Evolutionary conservation across 2,329 filamentous ascomycete genomes (phyloP), one percentile per base, ranked within the genome.

Genomic region (Exophiala aquamarina): DNA sequence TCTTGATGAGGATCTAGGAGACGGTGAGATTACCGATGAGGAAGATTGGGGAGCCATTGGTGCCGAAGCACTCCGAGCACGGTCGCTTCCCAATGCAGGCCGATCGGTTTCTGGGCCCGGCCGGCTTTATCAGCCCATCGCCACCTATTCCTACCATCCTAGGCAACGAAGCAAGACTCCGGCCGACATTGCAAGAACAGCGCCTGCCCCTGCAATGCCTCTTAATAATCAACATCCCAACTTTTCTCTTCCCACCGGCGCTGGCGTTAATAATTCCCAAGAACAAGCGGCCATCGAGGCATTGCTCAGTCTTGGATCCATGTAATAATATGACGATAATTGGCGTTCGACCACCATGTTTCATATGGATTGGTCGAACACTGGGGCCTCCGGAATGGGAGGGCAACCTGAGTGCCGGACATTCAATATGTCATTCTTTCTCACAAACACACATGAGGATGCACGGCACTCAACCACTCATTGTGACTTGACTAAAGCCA

Each of bases 41-140:
- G 92, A 97, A 69, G 91, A 97, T 69, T 96, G 92, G 91, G 89
- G 87, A 37, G 83, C 87, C 42, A 86, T 95, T 53, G 92, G 90
- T 44, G 89, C 91, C 21, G 89, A 87, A 44, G 88, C 89, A 56
- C 78, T 96, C 58, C 84, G 91, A 70, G 84, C 76, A 68, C 79
- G 70, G 71, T 82, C 67, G 63, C 72, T 71, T 59, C 67, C 63
- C 61, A 67, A 58, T 65, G 74, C 40, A 35, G 53, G 35, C n/a
- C 43, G 50, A 23, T 49, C 48, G 20, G 39, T 66, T 68, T 74
- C 63, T 47, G 66, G 65, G 26, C 70, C 70, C 42, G 68, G 67
- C 44, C 65, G 70, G 48, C 56, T 70, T 36, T 61, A 64, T 50
- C 63, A 63, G 42, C 56, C 60, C 21, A 62, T 61, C 67, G 70